These are phyloP conservation scores for Brassica juncea DNA, from an alignment of 345 rosid genomes.

Conservation along the genomic window DNA sequence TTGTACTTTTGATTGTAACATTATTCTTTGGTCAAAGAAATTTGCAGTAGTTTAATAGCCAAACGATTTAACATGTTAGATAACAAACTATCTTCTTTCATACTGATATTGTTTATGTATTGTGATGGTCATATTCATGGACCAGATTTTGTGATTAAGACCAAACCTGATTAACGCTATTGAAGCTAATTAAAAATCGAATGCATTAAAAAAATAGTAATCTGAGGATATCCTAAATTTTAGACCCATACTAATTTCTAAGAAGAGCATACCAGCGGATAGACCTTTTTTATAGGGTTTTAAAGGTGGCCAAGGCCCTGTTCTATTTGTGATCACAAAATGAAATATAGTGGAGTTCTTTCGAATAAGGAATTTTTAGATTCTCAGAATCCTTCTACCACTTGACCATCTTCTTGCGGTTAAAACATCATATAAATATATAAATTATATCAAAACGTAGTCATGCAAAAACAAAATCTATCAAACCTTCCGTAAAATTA, in stretches of 20 bases:
- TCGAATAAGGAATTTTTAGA: no score
- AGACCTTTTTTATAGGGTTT: no score
- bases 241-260: no score
- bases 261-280: no score
- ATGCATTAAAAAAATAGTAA: not conserved
- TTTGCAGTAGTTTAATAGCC: not conserved
- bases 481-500: not conserved
- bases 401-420: no score
- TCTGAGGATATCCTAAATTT: no score
- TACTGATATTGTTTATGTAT: not conserved
- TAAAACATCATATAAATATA: no score
- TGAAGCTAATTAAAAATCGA: not conserved
- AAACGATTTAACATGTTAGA: not conserved
- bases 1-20: constrained; percentile 2
- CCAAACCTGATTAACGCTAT: not conserved
- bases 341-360: no score
- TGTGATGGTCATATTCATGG: not conserved
- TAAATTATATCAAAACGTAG: not conserved
- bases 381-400: no score
- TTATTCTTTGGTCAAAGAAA: not conserved
- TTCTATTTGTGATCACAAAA: no score
- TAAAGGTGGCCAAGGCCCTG: no score
- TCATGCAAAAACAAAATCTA: not conserved
- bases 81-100: not conserved
- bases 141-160: not conserved